Evolutionary conservation across 768 basidiomycete genomes (phyloP), one percentile per base, ranked within the genome.

Genomic region (Rhizopogon vinicolor): DNA sequence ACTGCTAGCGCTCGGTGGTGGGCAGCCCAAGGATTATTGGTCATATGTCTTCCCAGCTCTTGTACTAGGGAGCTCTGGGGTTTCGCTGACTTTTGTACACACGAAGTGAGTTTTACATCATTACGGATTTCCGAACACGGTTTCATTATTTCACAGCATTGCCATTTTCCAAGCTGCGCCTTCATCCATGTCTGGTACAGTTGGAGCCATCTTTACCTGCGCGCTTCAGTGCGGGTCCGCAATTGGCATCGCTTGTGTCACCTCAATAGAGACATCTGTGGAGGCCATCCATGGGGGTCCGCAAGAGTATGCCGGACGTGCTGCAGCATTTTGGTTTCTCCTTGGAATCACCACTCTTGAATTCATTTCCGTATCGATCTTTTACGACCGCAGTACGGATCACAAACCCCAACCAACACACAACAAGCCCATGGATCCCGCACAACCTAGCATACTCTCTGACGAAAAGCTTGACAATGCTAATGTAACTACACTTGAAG

Each of bases 181-280:
- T 5, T 55, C 76, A 7, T 69, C 71, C n/a, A 75, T 79, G 62
- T 73, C 80, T 3, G 82, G 83, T 39, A 78, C 76, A 5, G 74
- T 82, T 14, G 79, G 79, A 18, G 83, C 82, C 14, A 76, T 84
- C 41, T 81, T 81, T 71, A 81, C 79, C 55, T 73, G 75, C 28
- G 77, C 78, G 10, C 73, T 82, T 1, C 79, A 84, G 63, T 68
- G 80, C 55, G 80, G 81, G 33, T 74, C 74, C 10, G 82, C 83
- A 6, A 67, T 79, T 22, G 80, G 79, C 18, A 65, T 79, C 37
- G 78, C 83, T 12, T 72, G 73, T 25, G 72, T 81, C 29, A 75
- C 65, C 33, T 76, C 79, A 18, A 81, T 83, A 58, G 66, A 79
- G 67, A 71, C 73, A 3, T 76, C 75, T 41, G 68, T 82, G 35